Evolutionary conservation across 768 basidiomycete species (phyloP).

Genomic region (Artomyces pyxidatus): DNA sequence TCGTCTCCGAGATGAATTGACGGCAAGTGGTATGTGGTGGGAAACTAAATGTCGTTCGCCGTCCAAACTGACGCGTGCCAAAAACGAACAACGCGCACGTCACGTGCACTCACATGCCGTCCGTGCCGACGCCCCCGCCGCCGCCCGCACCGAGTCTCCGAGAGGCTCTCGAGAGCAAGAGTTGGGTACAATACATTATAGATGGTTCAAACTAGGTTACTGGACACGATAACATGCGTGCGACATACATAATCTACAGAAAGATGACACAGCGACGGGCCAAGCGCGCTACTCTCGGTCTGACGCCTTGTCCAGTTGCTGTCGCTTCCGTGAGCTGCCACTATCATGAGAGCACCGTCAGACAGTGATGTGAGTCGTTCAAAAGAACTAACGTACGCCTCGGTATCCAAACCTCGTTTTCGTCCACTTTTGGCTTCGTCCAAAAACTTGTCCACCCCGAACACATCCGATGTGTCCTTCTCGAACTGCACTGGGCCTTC

Average conservation of each 20-base stretch:
- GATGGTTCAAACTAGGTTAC: too few relatives aligned
- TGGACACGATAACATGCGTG: too few relatives aligned
- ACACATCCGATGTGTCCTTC: constrained; percentile 95
- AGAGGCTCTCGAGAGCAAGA: too few relatives aligned
- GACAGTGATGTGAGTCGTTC: background rate
- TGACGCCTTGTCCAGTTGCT: constrained; percentile 58
- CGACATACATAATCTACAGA: background rate
- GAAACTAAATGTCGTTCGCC: too few relatives aligned
- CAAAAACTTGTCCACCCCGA: constrained; percentile 94
- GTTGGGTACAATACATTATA: too few relatives aligned
- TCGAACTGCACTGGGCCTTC: constrained; percentile 98
- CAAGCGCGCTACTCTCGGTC: constrained; percentile 26
- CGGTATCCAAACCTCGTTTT: constrained; percentile 79
- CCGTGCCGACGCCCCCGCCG: too few relatives aligned
- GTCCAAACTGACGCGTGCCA: background rate
- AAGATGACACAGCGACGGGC: background rate
- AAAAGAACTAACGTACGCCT: constrained; percentile 40
- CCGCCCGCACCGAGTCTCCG: too few relatives aligned
- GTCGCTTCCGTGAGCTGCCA: constrained; percentile 56
- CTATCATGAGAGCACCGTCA: constrained; percentile 23
- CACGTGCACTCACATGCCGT: background rate
- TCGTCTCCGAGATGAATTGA: background rate
- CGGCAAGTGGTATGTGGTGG: too few relatives aligned
- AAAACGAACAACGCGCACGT: background rate
- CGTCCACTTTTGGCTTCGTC: constrained; percentile 95